Conservation (phyloP, 2,329 filamentous ascomycete species). For the Ceratocystis alfenasii region DNA sequence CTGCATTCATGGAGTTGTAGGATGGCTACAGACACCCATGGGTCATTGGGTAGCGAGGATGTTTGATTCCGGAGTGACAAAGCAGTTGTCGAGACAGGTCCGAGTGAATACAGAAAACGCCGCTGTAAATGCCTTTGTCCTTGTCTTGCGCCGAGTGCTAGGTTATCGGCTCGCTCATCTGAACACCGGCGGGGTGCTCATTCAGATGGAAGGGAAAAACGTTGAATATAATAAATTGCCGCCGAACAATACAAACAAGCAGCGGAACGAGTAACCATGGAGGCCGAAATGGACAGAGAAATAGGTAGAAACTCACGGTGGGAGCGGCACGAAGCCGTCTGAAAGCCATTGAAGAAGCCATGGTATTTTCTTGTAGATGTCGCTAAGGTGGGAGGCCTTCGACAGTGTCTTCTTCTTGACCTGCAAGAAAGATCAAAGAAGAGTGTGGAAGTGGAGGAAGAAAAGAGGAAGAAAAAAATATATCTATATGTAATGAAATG, state of each 20-base stretch:
- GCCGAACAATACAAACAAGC: neutral
- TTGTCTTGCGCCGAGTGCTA: neutral
- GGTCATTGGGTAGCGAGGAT: neutral
- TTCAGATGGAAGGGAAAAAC: neutral
- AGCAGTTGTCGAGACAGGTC: neutral
- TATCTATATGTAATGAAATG: constrained; percentile 15
- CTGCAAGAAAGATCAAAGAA: constrained; percentile 9
- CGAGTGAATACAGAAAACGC: neutral
- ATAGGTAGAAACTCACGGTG: constrained; percentile 37
- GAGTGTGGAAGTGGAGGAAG: constrained; percentile 1
- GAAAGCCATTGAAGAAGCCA: constrained; percentile 54
- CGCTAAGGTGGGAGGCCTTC: constrained; percentile 6
- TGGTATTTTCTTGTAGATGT: constrained; percentile 26
- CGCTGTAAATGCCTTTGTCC: neutral
- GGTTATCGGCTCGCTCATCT: neutral
- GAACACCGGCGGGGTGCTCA: neutral
- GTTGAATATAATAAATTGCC: neutral
- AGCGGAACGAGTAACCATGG: constrained; percentile 23
- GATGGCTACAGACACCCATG: neutral
- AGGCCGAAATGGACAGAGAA: constrained; percentile 20
- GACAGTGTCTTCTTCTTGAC: constrained; percentile 6
- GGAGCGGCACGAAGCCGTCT: constrained; percentile 46
- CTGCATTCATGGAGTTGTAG: neutral
- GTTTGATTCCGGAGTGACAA: neutral
- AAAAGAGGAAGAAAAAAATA: constrained; percentile 13